These are phyloP conservation scores for Apiospora koreana DNA, from an alignment of 2,329 filamentous ascomycete species.

Conservation along the genomic window DNA sequence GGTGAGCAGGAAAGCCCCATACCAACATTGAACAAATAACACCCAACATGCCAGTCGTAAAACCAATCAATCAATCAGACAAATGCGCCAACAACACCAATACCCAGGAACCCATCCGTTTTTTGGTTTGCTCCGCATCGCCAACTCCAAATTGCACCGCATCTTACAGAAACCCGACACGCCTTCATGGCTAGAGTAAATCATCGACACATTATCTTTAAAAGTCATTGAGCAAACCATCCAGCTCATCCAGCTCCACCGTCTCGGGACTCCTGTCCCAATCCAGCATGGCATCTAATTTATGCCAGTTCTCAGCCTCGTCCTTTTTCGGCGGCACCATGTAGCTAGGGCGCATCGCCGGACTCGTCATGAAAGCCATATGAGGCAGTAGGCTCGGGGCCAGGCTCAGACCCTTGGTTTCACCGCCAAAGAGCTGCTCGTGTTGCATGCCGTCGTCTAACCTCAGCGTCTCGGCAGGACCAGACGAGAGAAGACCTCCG, in stretches of 20 bases:
- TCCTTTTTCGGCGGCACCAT: slow-evolving; percentile 46
- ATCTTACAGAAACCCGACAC: background rate
- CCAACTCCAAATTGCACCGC: background rate
- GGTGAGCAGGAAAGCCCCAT: background rate
- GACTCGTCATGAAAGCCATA: slow-evolving; percentile 53
- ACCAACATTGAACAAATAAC: background rate
- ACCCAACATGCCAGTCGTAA: background rate
- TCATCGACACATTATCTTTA: slow-evolving; percentile 38
- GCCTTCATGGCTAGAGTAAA: background rate
- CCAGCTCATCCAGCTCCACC: slow-evolving; percentile 90
- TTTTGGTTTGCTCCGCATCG: background rate
- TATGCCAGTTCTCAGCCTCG: slow-evolving; percentile 45
- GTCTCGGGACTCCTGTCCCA: slow-evolving; percentile 79
- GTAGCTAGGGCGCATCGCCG: slow-evolving; percentile 53
- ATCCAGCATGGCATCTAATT: slow-evolving; percentile 48
- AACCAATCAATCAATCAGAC: background rate
- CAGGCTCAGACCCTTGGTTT: slow-evolving; percentile 32
- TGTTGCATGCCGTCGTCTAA: slow-evolving; percentile 48
- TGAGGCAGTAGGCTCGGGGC: slow-evolving; percentile 35
- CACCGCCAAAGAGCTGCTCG: slow-evolving; percentile 56
- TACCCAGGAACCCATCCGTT: background rate
- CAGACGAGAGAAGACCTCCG: slow-evolving; percentile 41
- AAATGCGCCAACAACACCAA: background rate
- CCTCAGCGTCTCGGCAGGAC: slow-evolving; percentile 36
- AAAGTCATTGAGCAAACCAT: slow-evolving; percentile 78